Evolutionary conservation across 192 early-diverging fungal species (phyloP).

Genomic region (Podila horticola): DNA sequence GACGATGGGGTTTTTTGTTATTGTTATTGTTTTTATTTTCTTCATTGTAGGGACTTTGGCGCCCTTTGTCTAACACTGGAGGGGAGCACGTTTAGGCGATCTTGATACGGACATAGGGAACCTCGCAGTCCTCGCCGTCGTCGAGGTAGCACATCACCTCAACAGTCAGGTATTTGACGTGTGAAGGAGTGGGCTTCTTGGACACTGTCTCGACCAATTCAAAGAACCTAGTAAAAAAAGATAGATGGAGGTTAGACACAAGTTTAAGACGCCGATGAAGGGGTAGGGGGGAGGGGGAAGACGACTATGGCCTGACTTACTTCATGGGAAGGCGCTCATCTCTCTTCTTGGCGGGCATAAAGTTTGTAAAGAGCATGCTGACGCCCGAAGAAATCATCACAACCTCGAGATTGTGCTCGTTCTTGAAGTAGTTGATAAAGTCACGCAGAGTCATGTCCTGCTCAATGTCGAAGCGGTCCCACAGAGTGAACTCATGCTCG

Average conservation of each 20-base stretch:
- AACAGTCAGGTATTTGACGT: slow-evolving; percentile 87
- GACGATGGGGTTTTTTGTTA: too few relatives aligned
- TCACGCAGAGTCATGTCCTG: slow-evolving; percentile 89
- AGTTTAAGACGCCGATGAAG: neutral
- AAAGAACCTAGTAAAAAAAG: slow-evolving; percentile 66
- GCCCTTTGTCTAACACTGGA: neutral
- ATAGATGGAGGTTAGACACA: neutral
- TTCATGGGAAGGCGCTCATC: slow-evolving; percentile 84
- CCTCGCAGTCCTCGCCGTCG: slow-evolving; percentile 91
- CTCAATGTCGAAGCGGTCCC: slow-evolving; percentile 94
- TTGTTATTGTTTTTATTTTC: too few relatives aligned
- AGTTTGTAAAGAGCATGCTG: slow-evolving; percentile 92
- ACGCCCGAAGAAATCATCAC: slow-evolving; percentile 94
- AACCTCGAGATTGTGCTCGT: slow-evolving; percentile 86
- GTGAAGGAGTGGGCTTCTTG: slow-evolving; percentile 87
- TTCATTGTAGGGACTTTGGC: too few relatives aligned
- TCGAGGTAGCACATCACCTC: slow-evolving; percentile 90
- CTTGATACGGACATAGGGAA: slow-evolving; percentile 55
- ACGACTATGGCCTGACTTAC: slow-evolving; percentile 50
- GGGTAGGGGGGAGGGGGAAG: too few relatives aligned
- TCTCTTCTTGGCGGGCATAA: slow-evolving; percentile 87
- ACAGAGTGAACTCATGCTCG: slow-evolving; percentile 87
- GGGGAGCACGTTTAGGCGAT: slow-evolving; percentile 13
- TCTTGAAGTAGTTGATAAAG: slow-evolving; percentile 87
- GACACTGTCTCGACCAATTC: slow-evolving; percentile 82